Conservation (phyloP, 192 early-diverging fungal species). For the Diversispora eburnea region DNA sequence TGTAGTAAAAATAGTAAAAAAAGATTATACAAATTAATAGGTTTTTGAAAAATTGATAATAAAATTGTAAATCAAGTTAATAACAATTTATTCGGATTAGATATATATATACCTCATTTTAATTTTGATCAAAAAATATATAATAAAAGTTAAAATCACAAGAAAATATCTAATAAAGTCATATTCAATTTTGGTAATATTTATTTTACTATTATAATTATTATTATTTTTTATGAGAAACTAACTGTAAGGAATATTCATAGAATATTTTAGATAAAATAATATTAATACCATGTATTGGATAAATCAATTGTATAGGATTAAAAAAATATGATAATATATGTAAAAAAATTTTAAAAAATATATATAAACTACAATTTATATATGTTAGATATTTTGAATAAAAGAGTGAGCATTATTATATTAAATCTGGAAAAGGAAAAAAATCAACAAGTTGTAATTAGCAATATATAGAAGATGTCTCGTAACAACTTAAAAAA, state of each 20-base stretch:
- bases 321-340: constrained; percentile 2
- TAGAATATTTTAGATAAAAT: not conserved
- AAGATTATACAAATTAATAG: not conserved
- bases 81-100: not conserved
- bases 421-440: not conserved
- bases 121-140: not conserved
- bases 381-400: not conserved
- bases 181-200: not conserved
- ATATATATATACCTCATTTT: not conserved
- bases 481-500: not conserved
- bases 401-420: not conserved
- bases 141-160: not conserved
- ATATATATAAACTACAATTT: not conserved
- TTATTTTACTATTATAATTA: not conserved
- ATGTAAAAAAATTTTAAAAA: not conserved
- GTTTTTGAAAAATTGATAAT: not conserved
- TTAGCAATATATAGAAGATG: not conserved
- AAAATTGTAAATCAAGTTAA: not conserved
- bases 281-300: not conserved
- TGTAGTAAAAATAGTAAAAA: not conserved
- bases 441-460: not conserved
- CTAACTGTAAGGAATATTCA: not conserved
- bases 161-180: not conserved
- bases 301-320: not conserved
- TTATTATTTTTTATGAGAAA: not conserved